A percentile compares a stretch with the other conserved stretches of the same genome.
These are phyloP conservation scores for Rhodotorula sp. DNA, from an alignment of 1,284 basidiomycete species.

Conservation along the genomic window DNA sequence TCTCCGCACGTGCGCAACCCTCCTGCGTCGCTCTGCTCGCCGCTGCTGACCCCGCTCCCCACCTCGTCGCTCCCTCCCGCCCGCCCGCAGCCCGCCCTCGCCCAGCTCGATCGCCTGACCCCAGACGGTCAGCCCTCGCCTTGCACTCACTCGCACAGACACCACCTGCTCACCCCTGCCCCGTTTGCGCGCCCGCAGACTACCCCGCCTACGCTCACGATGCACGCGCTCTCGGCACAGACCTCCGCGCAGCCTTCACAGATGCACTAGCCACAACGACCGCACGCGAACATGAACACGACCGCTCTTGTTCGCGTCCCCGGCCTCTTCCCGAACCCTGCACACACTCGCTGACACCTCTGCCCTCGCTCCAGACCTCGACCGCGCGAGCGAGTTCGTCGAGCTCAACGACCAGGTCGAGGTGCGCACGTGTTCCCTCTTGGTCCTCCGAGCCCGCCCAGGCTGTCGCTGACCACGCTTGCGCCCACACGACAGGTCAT, in stretches of 20 bases:
- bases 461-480: too few species aligned
- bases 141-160: background rate
- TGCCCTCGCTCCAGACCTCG: conserved; percentile 29
- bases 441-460: accelerated
- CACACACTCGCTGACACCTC: background rate
- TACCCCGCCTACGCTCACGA: conserved; percentile 27
- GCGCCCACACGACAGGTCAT: conserved; percentile 59
- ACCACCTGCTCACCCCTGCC: background rate
- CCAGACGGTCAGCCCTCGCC: conserved; percentile 8
- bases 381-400: conserved; percentile 66
- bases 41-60: background rate
- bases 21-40: background rate
- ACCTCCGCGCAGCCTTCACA: conserved; percentile 38
- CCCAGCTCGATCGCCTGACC: background rate
- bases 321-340: too few species aligned
- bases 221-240: conserved; percentile 26
- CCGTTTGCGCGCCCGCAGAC: conserved; percentile 23
- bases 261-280: conserved; percentile 13
- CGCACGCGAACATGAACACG: conserved; percentile 21
- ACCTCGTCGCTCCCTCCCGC: background rate
- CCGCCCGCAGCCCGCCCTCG: background rate
- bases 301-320: conserved; percentile 32
- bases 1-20: background rate
- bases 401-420: conserved; percentile 80
- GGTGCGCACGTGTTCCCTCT: conserved; percentile 49